Conservation (phyloP, 202 grass and related monocot genomes). For the Digitaria exilis region DNA sequence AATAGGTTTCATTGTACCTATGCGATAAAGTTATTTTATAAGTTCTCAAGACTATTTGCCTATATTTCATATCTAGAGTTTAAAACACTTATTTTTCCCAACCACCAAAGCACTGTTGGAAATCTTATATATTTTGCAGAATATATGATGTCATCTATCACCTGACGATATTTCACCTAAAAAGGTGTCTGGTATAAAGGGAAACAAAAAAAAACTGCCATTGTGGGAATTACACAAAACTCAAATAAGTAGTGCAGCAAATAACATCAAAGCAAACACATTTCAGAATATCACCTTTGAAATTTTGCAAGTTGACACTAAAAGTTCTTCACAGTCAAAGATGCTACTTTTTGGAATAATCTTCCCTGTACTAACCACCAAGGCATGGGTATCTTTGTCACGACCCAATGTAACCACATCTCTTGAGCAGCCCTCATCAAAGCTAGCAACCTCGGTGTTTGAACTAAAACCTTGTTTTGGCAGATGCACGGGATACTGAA, state of each 20-base stretch:
- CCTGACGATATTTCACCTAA: too few species aligned
- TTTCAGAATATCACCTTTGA: neutral
- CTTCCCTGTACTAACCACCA: neutral
- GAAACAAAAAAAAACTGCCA: too few species aligned
- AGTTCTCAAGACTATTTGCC: too few species aligned
- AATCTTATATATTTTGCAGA: too few species aligned
- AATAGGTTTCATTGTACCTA: neutral
- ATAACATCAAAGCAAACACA: neutral
- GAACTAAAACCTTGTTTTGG: neutral
- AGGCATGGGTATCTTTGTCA: neutral
- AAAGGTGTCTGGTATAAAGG: too few species aligned
- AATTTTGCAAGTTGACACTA: neutral
- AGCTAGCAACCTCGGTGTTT: neutral
- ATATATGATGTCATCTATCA: too few species aligned
- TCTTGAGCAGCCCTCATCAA: neutral
- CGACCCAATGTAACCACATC: slow-evolving; percentile 13
- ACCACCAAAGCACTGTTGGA: neutral
- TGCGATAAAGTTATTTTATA: too few species aligned
- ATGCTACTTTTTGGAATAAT: neutral
- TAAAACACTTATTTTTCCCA: neutral
- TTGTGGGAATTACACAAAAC: neutral
- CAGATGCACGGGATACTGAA: neutral
- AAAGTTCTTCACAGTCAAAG: neutral
- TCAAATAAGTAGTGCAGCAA: neutral
- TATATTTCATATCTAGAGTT: too few species aligned